Evolutionary conservation across 345 rosid species (phyloP), one percentile per base, ranked within the genome.

Genomic region (Toxicodendron radicans): DNA sequence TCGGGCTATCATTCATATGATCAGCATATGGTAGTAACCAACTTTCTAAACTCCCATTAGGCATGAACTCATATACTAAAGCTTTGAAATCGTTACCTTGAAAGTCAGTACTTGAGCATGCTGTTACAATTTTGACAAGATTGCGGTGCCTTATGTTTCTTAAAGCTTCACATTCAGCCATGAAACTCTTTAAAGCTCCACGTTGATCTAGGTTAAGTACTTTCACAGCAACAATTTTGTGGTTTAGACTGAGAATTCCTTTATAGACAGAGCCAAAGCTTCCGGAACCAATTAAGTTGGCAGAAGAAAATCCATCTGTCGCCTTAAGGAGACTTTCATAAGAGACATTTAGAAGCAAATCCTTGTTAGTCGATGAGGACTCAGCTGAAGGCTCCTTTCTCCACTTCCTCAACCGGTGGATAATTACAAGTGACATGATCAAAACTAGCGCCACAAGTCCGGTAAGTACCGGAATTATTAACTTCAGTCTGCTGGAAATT

Each of bases 191-290:
- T 43, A 45, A 70, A 23, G 73, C 65, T 23, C 73, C 65, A 4
- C 10, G 41, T 27, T 58, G 73, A 6, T 43, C 41, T 10, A 70
- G 20, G 23, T 43, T 3, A 18, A 70, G 38, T 16, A 70, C 83
- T 64, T 80, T 80, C 58, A 80, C 75, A 0, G 83, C 83, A 3
- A 76, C 46, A 0, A 35, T 10, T 5, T 7, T 32, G 10, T 70
- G 45, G 9, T 20, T 46, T 11, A 53, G 12, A 24, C 20, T 66
- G 14, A 82, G 74, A 35, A 60, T 65, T 51, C 80, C 82, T 62
- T 70, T 83, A 41, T 76, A 80, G 8, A 83, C 84, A 20, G 79
- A 72, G 41, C 82, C 86, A 21, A 35, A 78, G 61, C 84, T 73
- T 38, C 87, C 84, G 0, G 10, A 17, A 32, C 86, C 86, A 23